Evolutionary conservation across 805 yeast genomes (phyloP).

Genomic region (Yarrowia keelungensis): DNA sequence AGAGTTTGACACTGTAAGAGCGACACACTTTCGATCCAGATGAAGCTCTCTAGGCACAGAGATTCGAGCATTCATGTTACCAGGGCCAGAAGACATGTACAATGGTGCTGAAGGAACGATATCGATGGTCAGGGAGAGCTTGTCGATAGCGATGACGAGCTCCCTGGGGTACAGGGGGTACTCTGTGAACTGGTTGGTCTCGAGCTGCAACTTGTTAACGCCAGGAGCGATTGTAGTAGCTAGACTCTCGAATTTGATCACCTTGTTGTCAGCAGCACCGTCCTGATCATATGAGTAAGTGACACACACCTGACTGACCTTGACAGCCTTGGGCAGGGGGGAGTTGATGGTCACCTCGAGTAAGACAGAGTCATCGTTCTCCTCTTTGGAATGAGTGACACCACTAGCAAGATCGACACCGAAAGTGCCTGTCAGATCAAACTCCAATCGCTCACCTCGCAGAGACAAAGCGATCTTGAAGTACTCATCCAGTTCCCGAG

Average conservation of each 20-base stretch:
- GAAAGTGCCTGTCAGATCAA: slow-evolving; percentile 41
- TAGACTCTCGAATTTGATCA: slow-evolving; percentile 36
- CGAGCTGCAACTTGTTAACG: slow-evolving; percentile 36
- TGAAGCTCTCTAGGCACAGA: slow-evolving; percentile 25
- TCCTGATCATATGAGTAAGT: slow-evolving; percentile 38
- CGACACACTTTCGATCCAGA: slow-evolving; percentile 18
- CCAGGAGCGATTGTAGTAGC: slow-evolving; percentile 16
- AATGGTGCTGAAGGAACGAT: slow-evolving; percentile 12
- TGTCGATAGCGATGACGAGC: slow-evolving; percentile 14
- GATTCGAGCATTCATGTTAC: slow-evolving; percentile 22
- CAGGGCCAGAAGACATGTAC: slow-evolving; percentile 33
- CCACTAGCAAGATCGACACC: slow-evolving; percentile 22
- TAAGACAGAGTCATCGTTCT: slow-evolving; percentile 51
- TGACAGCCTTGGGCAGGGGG: slow-evolving; percentile 40
- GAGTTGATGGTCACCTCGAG: slow-evolving; percentile 52
- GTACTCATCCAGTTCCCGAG: slow-evolving; percentile 41
- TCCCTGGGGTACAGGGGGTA: slow-evolving; percentile 26
- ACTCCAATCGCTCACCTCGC: slow-evolving; percentile 43
- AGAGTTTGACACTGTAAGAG: slow-evolving; percentile 25
- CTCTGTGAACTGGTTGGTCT: slow-evolving; percentile 40
- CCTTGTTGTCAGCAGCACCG: slow-evolving; percentile 29
- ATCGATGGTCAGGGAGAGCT: slow-evolving; percentile 29
- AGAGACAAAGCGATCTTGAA: slow-evolving; percentile 39
- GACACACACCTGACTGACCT: slow-evolving; percentile 43
- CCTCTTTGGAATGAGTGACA: slow-evolving; percentile 47